Evolutionary conservation across 805 yeast species (phyloP), one percentile per base, ranked within the genome.

Genomic region (Kluyveromyces wickerhamii): DNA sequence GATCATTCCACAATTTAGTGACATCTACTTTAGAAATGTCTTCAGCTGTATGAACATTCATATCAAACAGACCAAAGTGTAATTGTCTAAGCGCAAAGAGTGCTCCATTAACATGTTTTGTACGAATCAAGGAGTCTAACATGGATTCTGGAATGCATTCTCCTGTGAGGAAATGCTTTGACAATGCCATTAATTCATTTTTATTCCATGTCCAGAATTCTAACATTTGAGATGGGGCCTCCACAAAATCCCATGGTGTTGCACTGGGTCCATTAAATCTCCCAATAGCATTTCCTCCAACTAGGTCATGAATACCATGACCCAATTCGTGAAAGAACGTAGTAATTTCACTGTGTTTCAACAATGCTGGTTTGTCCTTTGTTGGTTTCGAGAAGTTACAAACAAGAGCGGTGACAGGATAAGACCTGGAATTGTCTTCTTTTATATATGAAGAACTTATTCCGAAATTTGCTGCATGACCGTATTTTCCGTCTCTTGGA

Each of bases 281-380:
- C 2, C 80, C 67, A 44, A 71, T 76, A 38, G 63, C 64, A 18
- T 88, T 79, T 41, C 69, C 65, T 8, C 88, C 83, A 36, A 84
- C 67, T 31, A 83, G 60, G 45, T 76, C 80, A 58, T 85, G 95
- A 38, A 85, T 79, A 37, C 94, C 95, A 51, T 85, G 95, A 17
- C 95, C 95, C 44, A 84, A 67, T 58, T 85, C 95, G 52, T 85
- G 95, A 77, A 85, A 85, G 46, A 85, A 79, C 0, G 94, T 85
- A 15, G 77, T 77, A 9, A 84, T 84, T 54, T 84, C 94, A 43
- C 65, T 66, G 54, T 85, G 94, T 48, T 79, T 78, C 48, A 85
- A 68, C 45, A 85, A 65, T 1, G 88, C 74, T 14, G 89, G 94
- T 52, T 77, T 81, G 17, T 67, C 72, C 12, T 63, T 60, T 4